Conservation (phyloP, 164 flowering plant species). For the Nymphaea colorata region DNA sequence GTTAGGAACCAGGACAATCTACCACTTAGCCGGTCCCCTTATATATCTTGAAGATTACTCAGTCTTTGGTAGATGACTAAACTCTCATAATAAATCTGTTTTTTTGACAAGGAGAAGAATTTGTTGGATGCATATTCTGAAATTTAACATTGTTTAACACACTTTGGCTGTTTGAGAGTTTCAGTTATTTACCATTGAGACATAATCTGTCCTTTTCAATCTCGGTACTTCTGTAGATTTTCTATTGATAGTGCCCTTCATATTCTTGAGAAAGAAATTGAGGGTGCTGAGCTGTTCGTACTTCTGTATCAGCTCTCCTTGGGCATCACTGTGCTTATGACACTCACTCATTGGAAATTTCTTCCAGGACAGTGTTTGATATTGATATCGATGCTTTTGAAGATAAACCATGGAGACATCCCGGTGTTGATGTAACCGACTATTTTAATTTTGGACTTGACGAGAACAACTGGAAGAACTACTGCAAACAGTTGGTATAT, state of each 20-base stretch:
- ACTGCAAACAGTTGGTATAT: conserved; percentile 82
- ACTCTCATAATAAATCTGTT: too few relatives aligned
- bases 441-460: conserved; percentile 86
- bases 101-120: neutral
- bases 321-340: neutral
- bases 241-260: too few relatives aligned
- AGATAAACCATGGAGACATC: conserved; percentile 84
- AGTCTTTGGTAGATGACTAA: too few relatives aligned
- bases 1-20: too few relatives aligned
- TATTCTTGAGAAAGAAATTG: neutral
- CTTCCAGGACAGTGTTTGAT: conserved; percentile 84
- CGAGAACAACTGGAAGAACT: conserved; percentile 85
- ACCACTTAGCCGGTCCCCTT: too few relatives aligned
- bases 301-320: neutral
- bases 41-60: too few relatives aligned
- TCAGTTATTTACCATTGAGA: too few relatives aligned
- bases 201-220: too few relatives aligned
- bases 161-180: neutral
- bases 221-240: too few relatives aligned
- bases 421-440: conserved; percentile 65
- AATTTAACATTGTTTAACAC: neutral
- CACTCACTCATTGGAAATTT: neutral
- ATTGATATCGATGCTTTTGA: conserved; percentile 80
- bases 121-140: neutral
- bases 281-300: neutral